Evolutionary conservation across 2,329 filamentous ascomycete species (phyloP), one percentile per base, ranked within the genome.

Genomic region (Tothia fuscella): DNA sequence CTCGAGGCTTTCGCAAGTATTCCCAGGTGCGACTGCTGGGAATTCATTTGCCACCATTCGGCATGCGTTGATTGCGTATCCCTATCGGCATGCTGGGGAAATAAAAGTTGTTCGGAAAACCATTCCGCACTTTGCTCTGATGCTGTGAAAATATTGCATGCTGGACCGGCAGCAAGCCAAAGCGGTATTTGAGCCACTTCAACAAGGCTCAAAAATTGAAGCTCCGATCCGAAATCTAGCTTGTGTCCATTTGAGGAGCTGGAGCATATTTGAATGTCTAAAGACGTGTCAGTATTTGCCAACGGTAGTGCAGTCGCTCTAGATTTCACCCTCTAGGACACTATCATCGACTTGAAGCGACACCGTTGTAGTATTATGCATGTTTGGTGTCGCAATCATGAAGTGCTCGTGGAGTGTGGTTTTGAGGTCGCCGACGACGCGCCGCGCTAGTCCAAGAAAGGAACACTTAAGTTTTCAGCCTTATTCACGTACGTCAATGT

Each of bases 101-200:
- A 51, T 20, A 59, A 43, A 20, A 66, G 47, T 13, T 57, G 42
- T 5, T 56, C 53, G 41, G 57, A 51, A 44, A 68, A 65, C 62
- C 62, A 67, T 35, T 48, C 43, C 46, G 62, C 52, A 1, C 63
- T 62, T 2, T 50, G 50, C 21, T 51, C 31, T 5, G 46, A 51
- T 1, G 49, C 49, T 1, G 63, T 64, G 49, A 53, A 61, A 2
- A 67, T 62, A 40, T 61, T 53, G 6, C 60, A 47, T 25, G 53
- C 57, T 2, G 59, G 55, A 1, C 63, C 61, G 19, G 53, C 50
- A 21, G 59, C 51, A 3, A 67, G 52, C 26, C 61, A 59, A 5
- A 67, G 42, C 0, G 65, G 65, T 20, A 68, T 57, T 4, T 50
- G 55, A 2, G 55, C 48, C 4, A 56, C 57, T 13, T 65, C 57